phyloP scores from a whole-genome alignment of 192 early-diverging fungal species.

The Gaertneriomyces semiglobifer region DNA sequence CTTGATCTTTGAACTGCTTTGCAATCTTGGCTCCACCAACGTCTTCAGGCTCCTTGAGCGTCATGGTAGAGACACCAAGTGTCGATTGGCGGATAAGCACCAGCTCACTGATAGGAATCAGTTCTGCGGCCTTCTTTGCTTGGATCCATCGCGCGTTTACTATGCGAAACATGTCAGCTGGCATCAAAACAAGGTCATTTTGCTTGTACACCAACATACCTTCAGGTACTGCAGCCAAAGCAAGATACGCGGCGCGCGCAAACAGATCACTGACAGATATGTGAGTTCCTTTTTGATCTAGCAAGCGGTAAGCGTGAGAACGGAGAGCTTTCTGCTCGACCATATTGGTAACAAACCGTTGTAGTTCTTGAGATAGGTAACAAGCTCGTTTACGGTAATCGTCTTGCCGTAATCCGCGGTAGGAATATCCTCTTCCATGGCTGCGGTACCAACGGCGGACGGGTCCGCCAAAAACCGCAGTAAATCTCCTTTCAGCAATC shows the following conservation, averaged over 20 bases:
- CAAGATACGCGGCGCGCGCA: conserved; percentile 13
- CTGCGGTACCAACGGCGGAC: background rate
- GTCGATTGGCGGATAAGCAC: conserved; percentile 16
- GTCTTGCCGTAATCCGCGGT: conserved; percentile 8
- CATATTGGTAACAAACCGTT: conserved; percentile 14
- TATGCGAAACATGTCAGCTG: background rate
- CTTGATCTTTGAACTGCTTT: conserved; percentile 27
- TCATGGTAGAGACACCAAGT: conserved; percentile 13
- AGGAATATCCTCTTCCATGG: background rate
- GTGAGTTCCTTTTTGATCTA: conserved; percentile 2
- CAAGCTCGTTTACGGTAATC: conserved; percentile 22
- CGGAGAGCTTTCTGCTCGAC: background rate
- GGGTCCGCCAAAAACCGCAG: conserved; percentile 25
- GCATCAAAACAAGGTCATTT: background rate
- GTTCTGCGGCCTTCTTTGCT: background rate
- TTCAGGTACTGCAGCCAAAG: conserved; percentile 25
- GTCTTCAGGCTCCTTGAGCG: conserved; percentile 12
- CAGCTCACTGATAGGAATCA: background rate
- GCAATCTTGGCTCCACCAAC: conserved; percentile 16
- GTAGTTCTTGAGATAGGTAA: conserved; percentile 26
- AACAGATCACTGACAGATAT: conserved; percentile 26
- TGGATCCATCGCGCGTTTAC: conserved; percentile 21
- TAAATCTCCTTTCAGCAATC: conserved; percentile 32
- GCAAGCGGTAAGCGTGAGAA: background rate
- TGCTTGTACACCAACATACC: background rate